phyloP scores from a whole-genome alignment of 176 grass and related monocot species.

The Secale cereale region DNA sequence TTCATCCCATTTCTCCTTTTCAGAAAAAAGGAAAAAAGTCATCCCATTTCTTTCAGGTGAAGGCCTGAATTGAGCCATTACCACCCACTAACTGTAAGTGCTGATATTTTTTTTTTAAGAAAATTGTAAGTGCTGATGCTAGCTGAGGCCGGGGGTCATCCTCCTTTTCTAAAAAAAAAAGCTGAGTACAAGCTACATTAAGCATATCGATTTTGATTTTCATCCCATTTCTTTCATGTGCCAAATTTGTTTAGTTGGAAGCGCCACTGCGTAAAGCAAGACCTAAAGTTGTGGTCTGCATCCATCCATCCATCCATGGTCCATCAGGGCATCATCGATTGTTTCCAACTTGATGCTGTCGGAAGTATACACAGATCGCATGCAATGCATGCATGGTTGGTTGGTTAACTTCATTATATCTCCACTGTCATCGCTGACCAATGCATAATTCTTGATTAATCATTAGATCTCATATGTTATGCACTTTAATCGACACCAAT shows the following conservation, averaged over 20 bases:
- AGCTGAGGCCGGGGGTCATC: no score
- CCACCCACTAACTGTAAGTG: constrained; percentile 15
- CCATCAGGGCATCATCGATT: background rate
- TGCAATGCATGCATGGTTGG: background rate
- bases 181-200: background rate
- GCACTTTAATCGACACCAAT: background rate
- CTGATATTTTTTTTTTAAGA: background rate
- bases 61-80: background rate
- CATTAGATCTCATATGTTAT: background rate
- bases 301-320: background rate
- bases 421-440: background rate
- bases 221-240: constrained; percentile 37
- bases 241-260: constrained; percentile 37
- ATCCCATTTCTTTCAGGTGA: background rate
- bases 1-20: constrained; percentile 4
- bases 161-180: no score
- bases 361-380: background rate
- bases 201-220: background rate
- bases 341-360: constrained; percentile 26
- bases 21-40: no score
- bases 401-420: background rate
- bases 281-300: constrained; percentile 25
- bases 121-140: background rate
- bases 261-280: constrained; percentile 36
- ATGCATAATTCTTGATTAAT: background rate